phyloP scores from a whole-genome alignment of 2,329 filamentous ascomycete genomes.

The Botrytis porri region DNA sequence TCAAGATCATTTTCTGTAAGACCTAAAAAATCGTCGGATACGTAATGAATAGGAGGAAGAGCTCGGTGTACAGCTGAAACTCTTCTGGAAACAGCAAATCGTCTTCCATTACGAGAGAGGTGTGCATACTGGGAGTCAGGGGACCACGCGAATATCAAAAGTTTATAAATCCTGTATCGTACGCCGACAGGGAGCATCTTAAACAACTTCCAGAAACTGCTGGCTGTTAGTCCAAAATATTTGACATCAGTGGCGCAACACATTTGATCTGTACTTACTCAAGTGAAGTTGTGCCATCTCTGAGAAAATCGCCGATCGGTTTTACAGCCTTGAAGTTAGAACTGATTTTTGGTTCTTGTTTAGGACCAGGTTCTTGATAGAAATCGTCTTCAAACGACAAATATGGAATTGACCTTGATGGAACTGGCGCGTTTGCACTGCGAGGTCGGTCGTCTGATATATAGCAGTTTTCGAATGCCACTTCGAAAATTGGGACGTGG shows the following conservation, averaged over 20 bases:
- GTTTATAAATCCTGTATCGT: not conserved
- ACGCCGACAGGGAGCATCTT: not conserved
- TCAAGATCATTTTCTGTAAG: not conserved
- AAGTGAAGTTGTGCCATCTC: not conserved
- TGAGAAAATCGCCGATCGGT: not conserved
- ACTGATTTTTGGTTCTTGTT: not conserved
- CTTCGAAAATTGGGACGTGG: not conserved
- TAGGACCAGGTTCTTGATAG: not conserved
- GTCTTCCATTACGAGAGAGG: slow-evolving; percentile 5
- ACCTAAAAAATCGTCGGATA: slow-evolving; percentile 1
- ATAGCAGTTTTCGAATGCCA: not conserved
- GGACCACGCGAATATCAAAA: slow-evolving; percentile 7
- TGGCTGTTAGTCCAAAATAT: not conserved
- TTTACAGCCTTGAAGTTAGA: not conserved
- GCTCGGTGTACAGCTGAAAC: not conserved
- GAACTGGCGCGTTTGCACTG: not conserved
- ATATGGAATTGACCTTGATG: not conserved
- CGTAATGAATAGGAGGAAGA: not conserved
- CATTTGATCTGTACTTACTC: not conserved
- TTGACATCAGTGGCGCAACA: not conserved
- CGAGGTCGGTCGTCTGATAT: slow-evolving; percentile 5
- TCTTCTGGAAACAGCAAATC: not conserved
- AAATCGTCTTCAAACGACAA: not conserved
- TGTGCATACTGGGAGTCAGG: not conserved
- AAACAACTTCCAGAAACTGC: not conserved